Percentiles rank a stretch among this genome's conserved stretches.
These are phyloP conservation scores for Aspergillus funiculosus DNA, from an alignment of 495 filamentous ascomycete genomes.

Conservation along the genomic window DNA sequence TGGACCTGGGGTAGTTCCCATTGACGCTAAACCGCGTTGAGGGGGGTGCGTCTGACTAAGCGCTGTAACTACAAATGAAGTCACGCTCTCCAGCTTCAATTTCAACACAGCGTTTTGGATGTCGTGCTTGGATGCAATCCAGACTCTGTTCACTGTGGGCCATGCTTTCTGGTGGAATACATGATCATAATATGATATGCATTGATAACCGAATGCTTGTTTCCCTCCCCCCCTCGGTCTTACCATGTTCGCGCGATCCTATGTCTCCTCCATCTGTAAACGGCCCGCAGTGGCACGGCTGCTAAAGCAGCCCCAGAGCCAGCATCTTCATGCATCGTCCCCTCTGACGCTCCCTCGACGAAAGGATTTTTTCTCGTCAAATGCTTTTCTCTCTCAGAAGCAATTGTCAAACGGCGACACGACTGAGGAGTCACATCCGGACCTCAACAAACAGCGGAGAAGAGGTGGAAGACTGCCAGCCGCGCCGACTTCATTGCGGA, in stretches of 20 bases:
- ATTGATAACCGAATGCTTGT: not conserved
- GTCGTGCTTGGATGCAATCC: not conserved
- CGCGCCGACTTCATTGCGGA: constrained; percentile 49
- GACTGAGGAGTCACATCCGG: constrained; percentile 16
- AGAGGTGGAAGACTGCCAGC: constrained; percentile 43
- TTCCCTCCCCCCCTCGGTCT: constrained; percentile 5
- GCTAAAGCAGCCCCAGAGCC: constrained; percentile 23
- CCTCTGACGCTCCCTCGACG: constrained; percentile 31
- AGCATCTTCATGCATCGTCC: constrained; percentile 39
- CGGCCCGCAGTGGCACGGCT: constrained; percentile 22
- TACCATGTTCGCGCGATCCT: constrained; percentile 35
- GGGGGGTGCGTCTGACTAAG: constrained; percentile 14
- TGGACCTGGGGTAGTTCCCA: constrained; percentile 14
- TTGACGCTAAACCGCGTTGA: constrained; percentile 5
- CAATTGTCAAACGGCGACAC: constrained; percentile 21
- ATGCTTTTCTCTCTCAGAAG: constrained; percentile 36
- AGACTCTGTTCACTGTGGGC: not conserved
- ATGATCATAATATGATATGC: not conserved
- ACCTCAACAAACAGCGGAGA: constrained; percentile 38
- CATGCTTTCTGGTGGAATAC: not conserved
- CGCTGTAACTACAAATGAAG: not conserved
- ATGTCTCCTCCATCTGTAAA: constrained; percentile 30
- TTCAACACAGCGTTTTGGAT: not conserved
- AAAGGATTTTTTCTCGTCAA: constrained; percentile 49
- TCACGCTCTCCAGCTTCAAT: not conserved